A percentile compares a stretch with the other conserved stretches of the same genome.
Evolutionary conservation across 257 asterid species (phyloP).

Genomic region (Plantago elongata): DNA sequence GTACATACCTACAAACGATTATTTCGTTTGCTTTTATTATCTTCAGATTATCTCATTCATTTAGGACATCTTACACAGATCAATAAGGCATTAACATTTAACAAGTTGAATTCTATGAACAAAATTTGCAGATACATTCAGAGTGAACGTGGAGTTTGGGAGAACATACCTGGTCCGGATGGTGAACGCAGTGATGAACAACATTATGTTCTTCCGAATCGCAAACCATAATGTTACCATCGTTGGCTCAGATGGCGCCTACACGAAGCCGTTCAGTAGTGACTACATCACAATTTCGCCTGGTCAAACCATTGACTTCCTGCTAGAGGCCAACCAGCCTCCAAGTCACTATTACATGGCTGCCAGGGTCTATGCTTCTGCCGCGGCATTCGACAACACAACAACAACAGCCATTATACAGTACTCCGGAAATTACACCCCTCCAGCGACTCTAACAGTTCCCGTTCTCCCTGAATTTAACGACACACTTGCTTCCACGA

Average conservation of each 20-base stretch:
- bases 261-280: constrained; percentile 35
- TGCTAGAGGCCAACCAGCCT: constrained; percentile 40
- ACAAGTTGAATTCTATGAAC: neutral
- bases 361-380: constrained; percentile 26
- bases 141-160: constrained; percentile 33
- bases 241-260: constrained; percentile 54
- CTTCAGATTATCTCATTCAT: neutral
- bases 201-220: constrained; percentile 44
- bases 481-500: constrained; percentile 22
- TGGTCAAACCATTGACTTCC: constrained; percentile 53
- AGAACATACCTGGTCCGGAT: constrained; percentile 47
- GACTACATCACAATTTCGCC: constrained; percentile 49
- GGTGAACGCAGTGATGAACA: constrained; percentile 53
- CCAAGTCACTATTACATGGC: constrained; percentile 62
- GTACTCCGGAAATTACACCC: constrained; percentile 33
- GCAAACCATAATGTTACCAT: constrained; percentile 49
- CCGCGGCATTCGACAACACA: constrained; percentile 13
- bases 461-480: constrained; percentile 25
- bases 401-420: constrained; percentile 40
- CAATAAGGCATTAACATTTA: neutral
- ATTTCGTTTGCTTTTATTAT: neutral
- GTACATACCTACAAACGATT: neutral
- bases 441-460: constrained; percentile 27
- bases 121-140: constrained; percentile 38
- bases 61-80: too few relatives aligned